These are phyloP conservation scores for Zygosaccharomyces pseudobailii DNA, from an alignment of 1,139 yeast species.

Conservation along the genomic window DNA sequence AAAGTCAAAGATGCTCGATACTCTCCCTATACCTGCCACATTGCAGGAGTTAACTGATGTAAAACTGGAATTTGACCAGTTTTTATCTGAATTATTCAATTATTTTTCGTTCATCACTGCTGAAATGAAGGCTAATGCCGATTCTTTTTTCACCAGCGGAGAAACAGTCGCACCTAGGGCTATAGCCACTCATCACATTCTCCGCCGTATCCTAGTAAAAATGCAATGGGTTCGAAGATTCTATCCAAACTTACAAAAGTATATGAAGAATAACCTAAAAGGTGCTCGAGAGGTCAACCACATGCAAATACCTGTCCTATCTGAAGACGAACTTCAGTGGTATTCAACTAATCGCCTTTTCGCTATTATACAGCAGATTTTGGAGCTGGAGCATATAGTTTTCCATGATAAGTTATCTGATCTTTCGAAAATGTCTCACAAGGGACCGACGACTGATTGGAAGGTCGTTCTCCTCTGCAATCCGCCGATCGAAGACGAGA, in stretches of 20 bases:
- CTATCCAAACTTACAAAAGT: slow-evolving; percentile 17
- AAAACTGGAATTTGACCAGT: slow-evolving; percentile 17
- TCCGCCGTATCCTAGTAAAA: slow-evolving; percentile 11
- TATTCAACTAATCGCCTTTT: slow-evolving; percentile 4
- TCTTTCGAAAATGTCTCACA: slow-evolving; percentile 4
- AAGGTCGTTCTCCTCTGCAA: slow-evolving; percentile 16
- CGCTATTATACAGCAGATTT: slow-evolving; percentile 7
- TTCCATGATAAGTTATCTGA: slow-evolving; percentile 9
- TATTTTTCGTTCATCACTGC: slow-evolving; percentile 16
- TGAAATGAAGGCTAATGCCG: slow-evolving; percentile 17
- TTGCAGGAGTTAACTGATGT: slow-evolving; percentile 9
- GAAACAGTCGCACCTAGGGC: slow-evolving; percentile 5
- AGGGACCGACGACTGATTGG: slow-evolving; percentile 12
- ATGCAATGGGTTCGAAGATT: slow-evolving; percentile 13
- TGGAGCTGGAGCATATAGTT: slow-evolving; percentile 9
- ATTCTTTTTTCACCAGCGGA: not conserved
- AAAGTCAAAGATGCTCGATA: slow-evolving; percentile 9
- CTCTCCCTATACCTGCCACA: slow-evolving; percentile 6
- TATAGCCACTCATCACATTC: slow-evolving; percentile 4
- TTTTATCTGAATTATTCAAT: slow-evolving; percentile 14
- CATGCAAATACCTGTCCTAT: not conserved
- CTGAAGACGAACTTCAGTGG: not conserved
- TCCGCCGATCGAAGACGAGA: slow-evolving; percentile 9
- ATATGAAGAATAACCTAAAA: slow-evolving; percentile 3
- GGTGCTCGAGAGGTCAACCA: not conserved